Base-by-base conservation (phyloP, 1,139 yeast genomes). In the Oligophagozyma castellii region DNA sequence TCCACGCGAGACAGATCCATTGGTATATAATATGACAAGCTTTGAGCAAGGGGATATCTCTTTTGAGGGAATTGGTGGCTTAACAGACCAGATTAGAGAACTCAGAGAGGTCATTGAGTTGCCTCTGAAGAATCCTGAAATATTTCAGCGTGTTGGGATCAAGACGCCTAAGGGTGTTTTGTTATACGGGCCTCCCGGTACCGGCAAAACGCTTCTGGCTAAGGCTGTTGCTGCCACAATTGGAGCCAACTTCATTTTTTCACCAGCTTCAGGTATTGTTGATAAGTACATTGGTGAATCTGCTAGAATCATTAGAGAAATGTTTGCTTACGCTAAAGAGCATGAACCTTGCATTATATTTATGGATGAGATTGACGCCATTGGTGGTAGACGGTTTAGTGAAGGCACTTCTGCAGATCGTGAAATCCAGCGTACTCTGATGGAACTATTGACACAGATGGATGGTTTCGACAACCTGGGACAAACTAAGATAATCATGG, bases 391-490 rank as follows among this genome's bases (percentile, higher is more conserved):
- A 46, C 73, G 99, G 58, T 92, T 92, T 58, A 75, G 92, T 45
- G 99, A 92, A 57, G 99, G 99, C 58, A 89, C 98, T 2, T 80
- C 95, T 7, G 98, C 98, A 2, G 99, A 92, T 61, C 76, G 98
- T 57, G 99, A 92, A 58, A 89, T 92, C 51, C 99, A 92, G 61
- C 80, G 99, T 63, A 92, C 98, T 2, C 66, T 92, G 54, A 89
- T 92, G 98, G 99, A 92, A 60, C 66, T 92, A 51, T 69, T 92
- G 46, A 89, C 89, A 52, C 98, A 89, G 58, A 86, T 92, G 98
- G 99, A 92, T 56, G 99, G 99, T 38, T 92, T 92, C 56, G 98
- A 92, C 55, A 79, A 84, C 35, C 67, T 92, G 48, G 98, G 98
- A 22, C 94, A 84, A 58, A 92, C 98, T 2, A 92, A 92, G 63